Evolutionary conservation across 2,329 filamentous ascomycete genomes (phyloP).

Genomic region (Alternaria sp.): DNA sequence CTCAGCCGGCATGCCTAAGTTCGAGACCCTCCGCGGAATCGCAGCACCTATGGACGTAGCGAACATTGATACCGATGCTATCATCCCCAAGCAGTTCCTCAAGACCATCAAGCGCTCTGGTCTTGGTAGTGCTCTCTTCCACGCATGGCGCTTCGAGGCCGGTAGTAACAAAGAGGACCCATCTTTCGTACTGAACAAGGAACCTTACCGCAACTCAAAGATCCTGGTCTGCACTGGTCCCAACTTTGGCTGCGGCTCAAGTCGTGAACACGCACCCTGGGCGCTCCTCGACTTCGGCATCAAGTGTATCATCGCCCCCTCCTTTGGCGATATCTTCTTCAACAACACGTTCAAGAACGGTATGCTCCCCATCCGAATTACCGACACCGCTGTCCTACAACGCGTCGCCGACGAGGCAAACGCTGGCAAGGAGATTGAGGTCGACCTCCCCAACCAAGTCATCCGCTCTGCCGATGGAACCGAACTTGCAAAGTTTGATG

Average conservation of each 20-base stretch:
- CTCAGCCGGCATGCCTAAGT: constrained; percentile 77
- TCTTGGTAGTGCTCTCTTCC: constrained; percentile 86
- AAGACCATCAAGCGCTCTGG: constrained; percentile 99
- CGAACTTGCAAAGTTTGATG: constrained; percentile 79
- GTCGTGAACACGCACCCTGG: constrained; percentile 96
- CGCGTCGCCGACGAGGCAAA: constrained; percentile 77
- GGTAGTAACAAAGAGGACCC: constrained; percentile 74
- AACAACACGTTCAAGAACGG: constrained; percentile 99
- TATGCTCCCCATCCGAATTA: constrained; percentile 87
- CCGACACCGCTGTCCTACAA: constrained; percentile 69
- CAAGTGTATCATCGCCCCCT: constrained; percentile 88
- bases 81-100: constrained; percentile 98
- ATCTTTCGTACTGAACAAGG: constrained; percentile 87
- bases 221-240: constrained; percentile 89
- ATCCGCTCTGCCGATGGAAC: constrained; percentile 79
- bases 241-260: constrained; percentile 95
- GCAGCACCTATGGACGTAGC: constrained; percentile 85
- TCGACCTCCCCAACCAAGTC: constrained; percentile 84
- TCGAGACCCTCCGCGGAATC: constrained; percentile 82
- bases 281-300: constrained; percentile 96
- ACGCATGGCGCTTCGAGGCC: constrained; percentile 74
- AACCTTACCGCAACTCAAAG: constrained; percentile 82
- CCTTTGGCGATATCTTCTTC: constrained; percentile 93
- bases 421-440: constrained; percentile 82
- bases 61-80: constrained; percentile 98